phyloP scores from a whole-genome alignment of 2,329 filamentous ascomycete genomes.

The Arthrinium puccinioides region DNA sequence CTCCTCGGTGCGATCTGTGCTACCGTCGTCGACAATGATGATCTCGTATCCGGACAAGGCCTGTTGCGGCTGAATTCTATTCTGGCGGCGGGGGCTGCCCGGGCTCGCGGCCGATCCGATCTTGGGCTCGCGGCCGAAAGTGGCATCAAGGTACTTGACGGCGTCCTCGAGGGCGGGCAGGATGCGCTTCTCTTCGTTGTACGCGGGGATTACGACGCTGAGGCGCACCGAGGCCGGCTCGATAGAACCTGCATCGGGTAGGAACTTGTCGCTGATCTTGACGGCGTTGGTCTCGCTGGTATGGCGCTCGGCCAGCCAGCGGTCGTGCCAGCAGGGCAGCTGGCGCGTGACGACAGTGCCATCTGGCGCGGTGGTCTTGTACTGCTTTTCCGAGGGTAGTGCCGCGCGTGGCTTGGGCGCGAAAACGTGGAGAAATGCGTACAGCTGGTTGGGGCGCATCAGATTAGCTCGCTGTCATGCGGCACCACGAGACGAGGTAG shows the following conservation, averaged over 20 bases:
- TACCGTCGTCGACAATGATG: conserved; percentile 84
- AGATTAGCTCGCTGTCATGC: too few species aligned
- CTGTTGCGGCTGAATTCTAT: conserved; percentile 22
- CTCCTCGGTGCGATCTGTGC: conserved; percentile 71
- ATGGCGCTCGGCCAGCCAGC: conserved; percentile 56
- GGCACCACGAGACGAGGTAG: too few species aligned
- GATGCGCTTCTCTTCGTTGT: conserved; percentile 84
- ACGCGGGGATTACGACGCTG: conserved; percentile 89
- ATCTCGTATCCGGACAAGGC: conserved; percentile 74
- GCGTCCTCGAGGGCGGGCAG: conserved; percentile 84
- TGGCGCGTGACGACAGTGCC: conserved; percentile 47
- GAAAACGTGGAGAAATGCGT: conserved; percentile 1
- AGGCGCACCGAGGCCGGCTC: conserved; percentile 76
- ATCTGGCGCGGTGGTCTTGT: conserved; percentile 64
- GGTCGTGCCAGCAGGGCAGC: conserved; percentile 84
- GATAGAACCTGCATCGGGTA: conserved; percentile 49
- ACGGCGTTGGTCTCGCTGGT: conserved; percentile 32
- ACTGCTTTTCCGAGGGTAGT: conserved; percentile 74
- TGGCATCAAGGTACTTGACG: conserved; percentile 72
- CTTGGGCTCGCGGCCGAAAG: conserved; percentile 51
- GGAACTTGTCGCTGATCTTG: conserved; percentile 28
- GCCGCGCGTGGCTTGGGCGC: conserved; percentile 66
- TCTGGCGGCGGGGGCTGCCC: conserved; percentile 24
- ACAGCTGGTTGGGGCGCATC: too few species aligned
- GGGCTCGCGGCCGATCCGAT: conserved; percentile 10